These are phyloP conservation scores for Aspergillus novoparasiticus DNA, from an alignment of 2,329 filamentous ascomycete species.

Conservation along the genomic window DNA sequence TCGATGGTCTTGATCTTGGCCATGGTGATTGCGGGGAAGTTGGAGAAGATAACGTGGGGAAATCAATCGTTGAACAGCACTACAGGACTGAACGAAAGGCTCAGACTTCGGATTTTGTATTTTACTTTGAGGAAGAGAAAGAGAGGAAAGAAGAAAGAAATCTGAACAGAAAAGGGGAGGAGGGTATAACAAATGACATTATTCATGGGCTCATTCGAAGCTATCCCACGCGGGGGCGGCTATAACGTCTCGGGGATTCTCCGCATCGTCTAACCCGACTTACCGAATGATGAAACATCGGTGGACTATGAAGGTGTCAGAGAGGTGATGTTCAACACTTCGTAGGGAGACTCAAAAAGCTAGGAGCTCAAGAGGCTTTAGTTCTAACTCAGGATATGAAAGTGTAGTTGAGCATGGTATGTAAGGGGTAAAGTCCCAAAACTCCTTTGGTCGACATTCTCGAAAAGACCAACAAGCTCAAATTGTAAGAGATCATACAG, in stretches of 20 bases:
- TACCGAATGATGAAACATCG: neutral
- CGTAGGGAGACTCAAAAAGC: neutral
- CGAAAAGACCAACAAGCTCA: neutral
- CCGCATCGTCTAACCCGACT: neutral
- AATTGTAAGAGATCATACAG: neutral
- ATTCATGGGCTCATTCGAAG: neutral
- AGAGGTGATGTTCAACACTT: neutral
- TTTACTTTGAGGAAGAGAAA: neutral
- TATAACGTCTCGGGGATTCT: neutral
- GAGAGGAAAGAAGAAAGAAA: neutral
- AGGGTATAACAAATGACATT: neutral
- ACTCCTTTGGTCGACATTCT: neutral
- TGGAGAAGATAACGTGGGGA: neutral
- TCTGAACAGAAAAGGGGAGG: neutral
- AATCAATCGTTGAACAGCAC: neutral
- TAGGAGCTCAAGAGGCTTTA: neutral
- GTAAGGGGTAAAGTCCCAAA: neutral
- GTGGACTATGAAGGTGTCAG: neutral
- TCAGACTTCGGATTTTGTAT: neutral
- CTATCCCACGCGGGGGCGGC: neutral
- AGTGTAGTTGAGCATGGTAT: neutral
- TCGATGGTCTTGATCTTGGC: slow-evolving; percentile 67
- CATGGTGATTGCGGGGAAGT: slow-evolving; percentile 47
- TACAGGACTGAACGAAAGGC: neutral
- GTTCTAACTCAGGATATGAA: neutral